These are phyloP conservation scores for Talinum fruticosum DNA, from an alignment of 148 eudicot genomes.

Conservation along the genomic window DNA sequence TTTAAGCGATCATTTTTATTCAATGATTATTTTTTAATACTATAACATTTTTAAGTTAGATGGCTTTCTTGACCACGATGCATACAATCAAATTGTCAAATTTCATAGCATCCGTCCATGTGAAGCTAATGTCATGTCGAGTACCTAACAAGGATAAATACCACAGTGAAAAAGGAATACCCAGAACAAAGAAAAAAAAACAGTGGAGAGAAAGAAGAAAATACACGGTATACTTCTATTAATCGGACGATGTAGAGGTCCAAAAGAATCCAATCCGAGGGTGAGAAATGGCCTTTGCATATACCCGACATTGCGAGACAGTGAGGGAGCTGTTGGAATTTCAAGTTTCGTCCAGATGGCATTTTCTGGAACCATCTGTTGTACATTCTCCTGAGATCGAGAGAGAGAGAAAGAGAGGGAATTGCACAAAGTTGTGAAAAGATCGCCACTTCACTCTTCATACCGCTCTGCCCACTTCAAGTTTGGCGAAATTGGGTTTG, in stretches of 20 bases:
- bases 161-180: not conserved
- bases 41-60: too few species aligned
- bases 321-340: not conserved
- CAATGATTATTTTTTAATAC: too few species aligned
- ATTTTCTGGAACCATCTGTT: constrained; percentile 14
- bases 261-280: constrained; percentile 16
- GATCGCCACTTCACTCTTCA: not conserved
- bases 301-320: not conserved
- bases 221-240: too few species aligned
- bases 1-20: too few species aligned
- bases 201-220: too few species aligned
- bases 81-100: too few species aligned
- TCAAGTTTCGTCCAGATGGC: constrained; percentile 3
- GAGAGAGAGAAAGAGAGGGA: not conserved
- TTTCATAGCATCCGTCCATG: not conserved
- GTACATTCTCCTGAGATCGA: not conserved
- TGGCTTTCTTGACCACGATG: too few species aligned
- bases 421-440: not conserved
- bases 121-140: too few species aligned
- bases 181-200: not conserved
- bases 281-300: not conserved
- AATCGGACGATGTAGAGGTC: constrained; percentile 7
- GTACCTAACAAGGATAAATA: constrained; percentile 1
- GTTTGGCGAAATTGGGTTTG: not conserved
- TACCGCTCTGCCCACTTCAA: not conserved